Percentiles rank a stretch among this genome's conserved stretches.
phyloP scores from a whole-genome alignment of 2,329 filamentous ascomycete species.

The Diaporthe sp. region DNA sequence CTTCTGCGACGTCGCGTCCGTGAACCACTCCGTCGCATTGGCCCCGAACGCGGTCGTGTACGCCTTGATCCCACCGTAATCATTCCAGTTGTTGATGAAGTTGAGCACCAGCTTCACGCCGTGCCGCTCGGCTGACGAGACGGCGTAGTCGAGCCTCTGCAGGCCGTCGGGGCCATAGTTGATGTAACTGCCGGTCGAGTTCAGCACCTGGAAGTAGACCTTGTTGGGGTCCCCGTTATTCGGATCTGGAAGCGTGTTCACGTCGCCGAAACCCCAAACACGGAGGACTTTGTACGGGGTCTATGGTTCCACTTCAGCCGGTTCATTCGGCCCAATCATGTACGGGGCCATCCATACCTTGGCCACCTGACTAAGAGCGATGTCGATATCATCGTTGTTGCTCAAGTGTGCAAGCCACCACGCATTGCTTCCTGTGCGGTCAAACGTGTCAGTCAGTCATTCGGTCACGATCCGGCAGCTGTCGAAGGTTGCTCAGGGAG shows the following conservation, averaged over 20 bases:
- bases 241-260: conserved; percentile 50
- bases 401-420: conserved; percentile 45
- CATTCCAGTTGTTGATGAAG: conserved; percentile 77
- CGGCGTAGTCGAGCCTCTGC: conserved; percentile 72
- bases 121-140: conserved; percentile 66
- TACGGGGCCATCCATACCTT: neutral
- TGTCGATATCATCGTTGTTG: conserved; percentile 65
- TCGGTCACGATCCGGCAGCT: neutral
- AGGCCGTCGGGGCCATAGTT: conserved; percentile 73
- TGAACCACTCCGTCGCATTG: conserved; percentile 64
- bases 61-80: conserved; percentile 72
- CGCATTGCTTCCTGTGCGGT: conserved; percentile 27
- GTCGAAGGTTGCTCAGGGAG: neutral
- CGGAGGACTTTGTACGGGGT: conserved; percentile 68
- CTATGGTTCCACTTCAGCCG: conserved; percentile 45
- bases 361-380: conserved; percentile 38
- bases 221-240: conserved; percentile 40
- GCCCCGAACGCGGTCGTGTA: conserved; percentile 67
- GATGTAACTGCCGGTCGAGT: conserved; percentile 63
- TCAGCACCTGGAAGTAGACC: conserved; percentile 66
- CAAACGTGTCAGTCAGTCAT: too few relatives aligned
- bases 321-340: neutral
- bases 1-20: conserved; percentile 55
- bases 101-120: conserved; percentile 73
- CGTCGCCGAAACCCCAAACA: conserved; percentile 73